A percentile compares a stretch with the other conserved stretches of the same genome.
phyloP scores from a whole-genome alignment of 768 basidiomycete species.

The Boletus barrowsii region DNA sequence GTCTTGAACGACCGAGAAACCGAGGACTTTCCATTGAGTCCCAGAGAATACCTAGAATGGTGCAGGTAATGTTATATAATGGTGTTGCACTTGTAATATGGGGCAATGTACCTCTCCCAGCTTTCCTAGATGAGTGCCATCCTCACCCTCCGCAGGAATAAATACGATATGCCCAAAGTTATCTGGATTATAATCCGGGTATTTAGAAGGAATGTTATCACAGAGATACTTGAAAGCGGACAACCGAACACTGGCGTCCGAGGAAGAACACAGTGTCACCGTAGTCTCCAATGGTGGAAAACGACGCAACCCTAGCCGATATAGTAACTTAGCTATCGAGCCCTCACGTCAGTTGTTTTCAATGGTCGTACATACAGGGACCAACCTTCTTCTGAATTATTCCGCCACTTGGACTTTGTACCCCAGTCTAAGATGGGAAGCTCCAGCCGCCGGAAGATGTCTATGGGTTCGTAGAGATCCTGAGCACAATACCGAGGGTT shows the following conservation, averaged over 20 bases:
- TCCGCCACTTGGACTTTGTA: slow-evolving; percentile 69
- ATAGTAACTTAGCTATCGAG: slow-evolving; percentile 71
- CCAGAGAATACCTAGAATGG: slow-evolving; percentile 62
- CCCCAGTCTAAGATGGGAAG: slow-evolving; percentile 92
- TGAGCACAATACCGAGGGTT: slow-evolving; percentile 55
- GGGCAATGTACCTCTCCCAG: slow-evolving; percentile 49
- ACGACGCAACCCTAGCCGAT: slow-evolving; percentile 63
- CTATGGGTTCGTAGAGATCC: slow-evolving; percentile 83
- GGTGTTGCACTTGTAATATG: no score
- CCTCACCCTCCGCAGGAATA: slow-evolving; percentile 67
- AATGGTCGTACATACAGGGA: background rate
- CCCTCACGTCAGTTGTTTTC: background rate
- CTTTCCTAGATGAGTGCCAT: slow-evolving; percentile 53
- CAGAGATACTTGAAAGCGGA: slow-evolving; percentile 79
- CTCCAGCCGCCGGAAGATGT: slow-evolving; percentile 64
- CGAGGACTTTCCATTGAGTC: slow-evolving; percentile 66
- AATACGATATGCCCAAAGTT: slow-evolving; percentile 62
- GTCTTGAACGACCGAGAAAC: slow-evolving; percentile 67
- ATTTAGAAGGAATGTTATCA: slow-evolving; percentile 63
- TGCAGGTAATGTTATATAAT: background rate
- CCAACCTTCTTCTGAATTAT: slow-evolving; percentile 82
- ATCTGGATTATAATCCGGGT: slow-evolving; percentile 54
- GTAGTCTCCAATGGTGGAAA: slow-evolving; percentile 66
- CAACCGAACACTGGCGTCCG: slow-evolving; percentile 47
- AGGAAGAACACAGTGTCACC: slow-evolving; percentile 64